These are phyloP conservation scores for Saccharomycopsis phalli DNA, from an alignment of 1,139 yeast species.

Conservation along the genomic window DNA sequence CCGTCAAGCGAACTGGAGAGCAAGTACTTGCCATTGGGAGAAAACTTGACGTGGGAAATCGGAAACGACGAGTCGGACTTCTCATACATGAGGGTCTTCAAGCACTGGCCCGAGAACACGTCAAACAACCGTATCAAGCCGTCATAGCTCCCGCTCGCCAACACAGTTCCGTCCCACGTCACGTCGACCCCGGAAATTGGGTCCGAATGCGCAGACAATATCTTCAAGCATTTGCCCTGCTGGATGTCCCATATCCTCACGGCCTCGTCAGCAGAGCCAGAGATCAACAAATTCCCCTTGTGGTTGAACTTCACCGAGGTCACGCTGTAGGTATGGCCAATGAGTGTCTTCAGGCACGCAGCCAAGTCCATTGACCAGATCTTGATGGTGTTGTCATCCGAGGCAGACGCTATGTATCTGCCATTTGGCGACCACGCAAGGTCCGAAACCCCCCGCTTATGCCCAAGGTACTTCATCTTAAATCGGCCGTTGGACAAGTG, in stretches of 20 bases:
- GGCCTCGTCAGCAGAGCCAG: conserved; percentile 88
- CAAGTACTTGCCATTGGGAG: conserved; percentile 78
- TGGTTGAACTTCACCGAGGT: conserved; percentile 61
- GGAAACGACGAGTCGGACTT: conserved; percentile 66
- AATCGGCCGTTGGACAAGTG: conserved; percentile 28
- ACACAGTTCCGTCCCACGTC: conserved; percentile 70
- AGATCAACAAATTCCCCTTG: conserved; percentile 69
- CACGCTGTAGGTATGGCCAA: conserved; percentile 83
- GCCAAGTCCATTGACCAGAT: conserved; percentile 53
- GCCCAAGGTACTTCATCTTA: conserved; percentile 43
- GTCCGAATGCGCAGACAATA: conserved; percentile 89
- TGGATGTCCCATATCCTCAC: conserved; percentile 83
- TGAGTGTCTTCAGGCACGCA: conserved; percentile 45
- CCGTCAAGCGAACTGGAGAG: conserved; percentile 81
- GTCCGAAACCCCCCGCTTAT: conserved; percentile 60
- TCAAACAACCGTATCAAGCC: conserved; percentile 86
- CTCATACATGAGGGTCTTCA: conserved; percentile 74
- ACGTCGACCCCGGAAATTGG: conserved; percentile 74
- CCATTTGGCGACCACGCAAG: conserved; percentile 71
- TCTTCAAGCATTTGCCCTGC: conserved; percentile 62
- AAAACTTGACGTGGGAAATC: conserved; percentile 59
- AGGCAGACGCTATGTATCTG: conserved; percentile 68
- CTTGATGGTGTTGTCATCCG: conserved; percentile 78
- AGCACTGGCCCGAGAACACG: conserved; percentile 80
- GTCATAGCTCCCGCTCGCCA: conserved; percentile 84